phyloP scores from a whole-genome alignment of 2,329 filamentous ascomycete genomes.

The Periconia digitata region DNA sequence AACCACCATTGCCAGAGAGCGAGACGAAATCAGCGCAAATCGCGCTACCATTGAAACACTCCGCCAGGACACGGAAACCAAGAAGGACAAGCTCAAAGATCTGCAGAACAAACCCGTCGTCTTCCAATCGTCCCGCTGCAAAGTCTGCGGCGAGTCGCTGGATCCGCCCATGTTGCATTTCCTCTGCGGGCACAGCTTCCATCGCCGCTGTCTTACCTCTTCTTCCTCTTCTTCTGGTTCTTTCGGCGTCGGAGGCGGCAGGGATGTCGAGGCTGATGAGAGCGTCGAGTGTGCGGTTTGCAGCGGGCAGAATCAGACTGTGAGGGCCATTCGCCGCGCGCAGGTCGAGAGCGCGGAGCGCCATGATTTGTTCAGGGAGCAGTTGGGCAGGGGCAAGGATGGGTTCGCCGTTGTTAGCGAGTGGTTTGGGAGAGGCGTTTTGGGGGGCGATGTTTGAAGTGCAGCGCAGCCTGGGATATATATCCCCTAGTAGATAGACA shows the following conservation, averaged over 20 bases:
- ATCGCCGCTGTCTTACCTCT: constrained; percentile 84
- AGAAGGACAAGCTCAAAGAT: constrained; percentile 75
- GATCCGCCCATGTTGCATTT: constrained; percentile 94
- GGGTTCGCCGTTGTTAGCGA: constrained; percentile 89
- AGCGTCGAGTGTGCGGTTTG: constrained; percentile 84
- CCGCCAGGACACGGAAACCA: constrained; percentile 77
- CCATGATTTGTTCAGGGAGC: constrained; percentile 86
- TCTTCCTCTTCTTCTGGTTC: too few relatives aligned
- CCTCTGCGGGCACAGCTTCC: constrained; percentile 94
- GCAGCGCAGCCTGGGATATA: too few relatives aligned
- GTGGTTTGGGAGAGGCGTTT: constrained; percentile 93
- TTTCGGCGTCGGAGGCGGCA: constrained; percentile 43
- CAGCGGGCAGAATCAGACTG: constrained; percentile 79
- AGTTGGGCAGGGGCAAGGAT: constrained; percentile 75
- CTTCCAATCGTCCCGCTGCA: constrained; percentile 88
- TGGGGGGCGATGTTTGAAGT: constrained; percentile 64
- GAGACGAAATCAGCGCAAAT: constrained; percentile 83
- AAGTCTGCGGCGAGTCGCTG: constrained; percentile 74
- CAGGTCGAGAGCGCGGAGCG: constrained; percentile 84
- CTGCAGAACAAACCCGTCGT: constrained; percentile 78
- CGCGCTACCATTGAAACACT: constrained; percentile 81
- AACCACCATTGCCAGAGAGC: constrained; percentile 84
- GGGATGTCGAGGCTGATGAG: constrained; percentile 61
- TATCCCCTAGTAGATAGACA: too few relatives aligned
- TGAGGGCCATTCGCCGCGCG: constrained; percentile 80